phyloP scores from a whole-genome alignment of 2,329 filamentous ascomycete genomes.

The Fusarium sp. region DNA sequence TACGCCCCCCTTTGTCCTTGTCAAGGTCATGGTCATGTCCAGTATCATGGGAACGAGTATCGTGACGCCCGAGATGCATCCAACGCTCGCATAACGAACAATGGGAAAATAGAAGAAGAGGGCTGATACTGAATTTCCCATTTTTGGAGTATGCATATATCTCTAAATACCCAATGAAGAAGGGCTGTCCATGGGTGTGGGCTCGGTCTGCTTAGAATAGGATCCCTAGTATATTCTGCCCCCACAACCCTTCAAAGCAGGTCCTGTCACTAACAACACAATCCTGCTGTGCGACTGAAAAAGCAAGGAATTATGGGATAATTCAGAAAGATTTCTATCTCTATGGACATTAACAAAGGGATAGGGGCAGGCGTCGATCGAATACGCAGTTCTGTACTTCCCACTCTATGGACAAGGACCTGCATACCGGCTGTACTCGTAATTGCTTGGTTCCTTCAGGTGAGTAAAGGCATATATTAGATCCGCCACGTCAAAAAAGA shows the following conservation, averaged over 20 bases:
- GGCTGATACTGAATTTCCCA: constrained; percentile 10
- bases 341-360: background rate
- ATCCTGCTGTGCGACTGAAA: constrained; percentile 41
- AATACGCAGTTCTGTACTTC: constrained; percentile 1
- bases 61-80: background rate
- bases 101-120: background rate
- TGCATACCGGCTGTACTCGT: constrained; percentile 32
- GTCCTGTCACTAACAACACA: constrained; percentile 38
- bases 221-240: constrained; percentile 29
- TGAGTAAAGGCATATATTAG: constrained; percentile 27
- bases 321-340: constrained; percentile 1
- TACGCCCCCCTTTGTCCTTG: constrained; percentile 9
- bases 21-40: background rate
- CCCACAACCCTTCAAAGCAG: constrained; percentile 14
- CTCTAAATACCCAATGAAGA: constrained; percentile 6
- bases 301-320: constrained; percentile 29
- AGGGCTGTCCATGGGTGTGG: background rate
- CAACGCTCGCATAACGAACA: background rate
- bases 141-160: background rate
- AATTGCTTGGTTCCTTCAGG: constrained; percentile 41
- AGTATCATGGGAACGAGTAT: background rate
- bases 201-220: constrained; percentile 28
- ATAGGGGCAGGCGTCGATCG: constrained; percentile 20
- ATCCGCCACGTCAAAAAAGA: constrained; percentile 22
- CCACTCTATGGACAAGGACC: background rate